These are phyloP conservation scores for Anisodus acutangulus DNA, from an alignment of 257 asterid genomes.

Conservation along the genomic window DNA sequence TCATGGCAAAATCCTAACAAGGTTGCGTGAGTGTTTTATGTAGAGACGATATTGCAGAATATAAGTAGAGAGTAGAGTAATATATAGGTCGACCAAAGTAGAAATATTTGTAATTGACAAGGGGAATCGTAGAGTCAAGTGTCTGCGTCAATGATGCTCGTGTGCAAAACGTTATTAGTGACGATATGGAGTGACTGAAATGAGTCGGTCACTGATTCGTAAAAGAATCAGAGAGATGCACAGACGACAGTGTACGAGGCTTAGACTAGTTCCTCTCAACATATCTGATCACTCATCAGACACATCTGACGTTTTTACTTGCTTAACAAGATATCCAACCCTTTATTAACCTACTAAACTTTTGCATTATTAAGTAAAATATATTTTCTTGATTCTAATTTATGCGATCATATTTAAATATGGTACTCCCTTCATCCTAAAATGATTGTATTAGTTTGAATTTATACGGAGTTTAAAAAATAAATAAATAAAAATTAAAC, in stretches of 20 bases:
- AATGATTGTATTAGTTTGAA: too few species aligned
- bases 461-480: too few species aligned
- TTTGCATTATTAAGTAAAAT: too few species aligned
- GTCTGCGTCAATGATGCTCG: conserved; percentile 20
- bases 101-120: not conserved
- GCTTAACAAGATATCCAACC: conserved; percentile 8
- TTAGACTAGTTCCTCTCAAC: not conserved
- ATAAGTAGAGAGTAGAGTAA: not conserved
- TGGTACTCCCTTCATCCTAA: too few species aligned
- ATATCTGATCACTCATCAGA: not conserved
- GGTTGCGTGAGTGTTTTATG: not conserved
- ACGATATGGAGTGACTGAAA: not conserved
- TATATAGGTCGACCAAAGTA: conserved; percentile 5
- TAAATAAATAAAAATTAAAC: too few species aligned
- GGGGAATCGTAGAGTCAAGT: conserved; percentile 6
- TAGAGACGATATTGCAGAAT: not conserved
- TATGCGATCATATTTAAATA: too few species aligned
- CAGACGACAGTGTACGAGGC: not conserved
- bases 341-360: not conserved
- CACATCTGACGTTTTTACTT: not conserved
- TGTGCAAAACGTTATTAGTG: not conserved
- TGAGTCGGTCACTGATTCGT: not conserved
- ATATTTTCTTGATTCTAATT: too few species aligned
- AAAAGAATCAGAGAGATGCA: not conserved
- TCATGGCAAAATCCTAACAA: too few species aligned